phyloP scores from a whole-genome alignment of 805 yeast species.

The Maudiozyma pseudohumilis region DNA sequence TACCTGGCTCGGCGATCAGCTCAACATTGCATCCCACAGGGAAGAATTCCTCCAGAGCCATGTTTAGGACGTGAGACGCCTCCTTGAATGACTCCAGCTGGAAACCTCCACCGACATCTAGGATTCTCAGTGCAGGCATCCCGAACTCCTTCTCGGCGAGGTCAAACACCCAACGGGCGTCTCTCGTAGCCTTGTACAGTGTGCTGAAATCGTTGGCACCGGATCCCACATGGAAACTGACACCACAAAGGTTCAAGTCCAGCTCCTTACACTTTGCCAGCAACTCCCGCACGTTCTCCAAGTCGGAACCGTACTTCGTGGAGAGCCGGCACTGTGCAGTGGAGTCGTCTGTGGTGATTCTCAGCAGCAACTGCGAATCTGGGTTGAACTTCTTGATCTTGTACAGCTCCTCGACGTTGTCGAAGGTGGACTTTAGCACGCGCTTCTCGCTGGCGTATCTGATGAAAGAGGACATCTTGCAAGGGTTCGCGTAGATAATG shows the following conservation, averaged over 20 bases:
- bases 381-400: constrained; percentile 66
- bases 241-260: constrained; percentile 63
- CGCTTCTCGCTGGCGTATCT: constrained; percentile 51
- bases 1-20: constrained; percentile 89
- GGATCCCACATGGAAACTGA: constrained; percentile 92
- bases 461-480: constrained; percentile 77
- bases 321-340: constrained; percentile 78
- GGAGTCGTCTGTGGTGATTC: constrained; percentile 85
- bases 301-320: constrained; percentile 79
- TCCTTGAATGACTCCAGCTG: constrained; percentile 49
- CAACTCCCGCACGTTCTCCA: constrained; percentile 43
- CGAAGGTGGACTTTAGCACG: constrained; percentile 76
- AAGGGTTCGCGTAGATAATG: constrained; percentile 88
- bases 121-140: constrained; percentile 35
- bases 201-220: constrained; percentile 72
- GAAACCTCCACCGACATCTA: constrained; percentile 95
- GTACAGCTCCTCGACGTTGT: constrained; percentile 73
- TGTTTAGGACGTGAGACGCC: constrained; percentile 47
- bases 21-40: constrained; percentile 35
- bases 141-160: constrained; percentile 40
- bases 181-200: constrained; percentile 59
- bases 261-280: constrained; percentile 53
- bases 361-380: constrained; percentile 54
- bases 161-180: constrained; percentile 61
- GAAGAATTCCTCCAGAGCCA: constrained; percentile 49